Percentiles rank a stretch among this genome's conserved stretches.
These are phyloP conservation scores for Lippia alba DNA, from an alignment of 305 asterid genomes.

Conservation along the genomic window DNA sequence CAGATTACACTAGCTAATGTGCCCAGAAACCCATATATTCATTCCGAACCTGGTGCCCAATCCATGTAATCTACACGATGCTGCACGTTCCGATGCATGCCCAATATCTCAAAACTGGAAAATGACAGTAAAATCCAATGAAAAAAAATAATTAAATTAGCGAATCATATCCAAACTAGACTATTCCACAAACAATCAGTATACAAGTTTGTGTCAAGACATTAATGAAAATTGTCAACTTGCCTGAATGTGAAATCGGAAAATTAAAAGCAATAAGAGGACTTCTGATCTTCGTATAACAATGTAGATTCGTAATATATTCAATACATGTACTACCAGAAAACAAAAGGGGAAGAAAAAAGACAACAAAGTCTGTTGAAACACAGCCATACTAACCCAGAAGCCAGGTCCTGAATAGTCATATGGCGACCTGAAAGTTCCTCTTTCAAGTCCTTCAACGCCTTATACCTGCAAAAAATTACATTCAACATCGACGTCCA, in stretches of 20 bases:
- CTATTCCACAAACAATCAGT: constrained; percentile 13
- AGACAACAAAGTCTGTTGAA: constrained; percentile 17
- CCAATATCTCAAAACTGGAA: constrained; percentile 77
- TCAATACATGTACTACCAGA: not conserved
- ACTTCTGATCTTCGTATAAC: constrained; percentile 10
- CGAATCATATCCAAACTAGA: constrained; percentile 25
- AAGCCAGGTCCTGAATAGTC: constrained; percentile 70
- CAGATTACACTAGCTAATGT: constrained; percentile 14
- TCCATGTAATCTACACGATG: constrained; percentile 96
- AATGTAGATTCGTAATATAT: not conserved
- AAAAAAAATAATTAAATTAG: constrained; percentile 17
- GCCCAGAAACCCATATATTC: not conserved
- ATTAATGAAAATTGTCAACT: constrained; percentile 15
- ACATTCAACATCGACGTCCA: constrained; percentile 27
- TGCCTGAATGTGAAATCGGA: constrained; percentile 11
- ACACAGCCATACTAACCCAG: constrained; percentile 68
- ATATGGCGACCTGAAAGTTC: constrained; percentile 62
- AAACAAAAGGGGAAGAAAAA: not conserved
- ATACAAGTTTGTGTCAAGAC: constrained; percentile 1
- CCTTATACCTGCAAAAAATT: constrained; percentile 68
- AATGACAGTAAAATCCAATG: constrained; percentile 27
- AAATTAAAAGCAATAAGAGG: constrained; percentile 5
- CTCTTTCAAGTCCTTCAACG: constrained; percentile 83
- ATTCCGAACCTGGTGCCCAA: constrained; percentile 95
- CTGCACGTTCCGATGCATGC: constrained; percentile 89